Percentiles rank a stretch among this genome's conserved stretches.
Evolutionary conservation across 306 rosid species (phyloP).

Genomic region (Fagus crenata): DNA sequence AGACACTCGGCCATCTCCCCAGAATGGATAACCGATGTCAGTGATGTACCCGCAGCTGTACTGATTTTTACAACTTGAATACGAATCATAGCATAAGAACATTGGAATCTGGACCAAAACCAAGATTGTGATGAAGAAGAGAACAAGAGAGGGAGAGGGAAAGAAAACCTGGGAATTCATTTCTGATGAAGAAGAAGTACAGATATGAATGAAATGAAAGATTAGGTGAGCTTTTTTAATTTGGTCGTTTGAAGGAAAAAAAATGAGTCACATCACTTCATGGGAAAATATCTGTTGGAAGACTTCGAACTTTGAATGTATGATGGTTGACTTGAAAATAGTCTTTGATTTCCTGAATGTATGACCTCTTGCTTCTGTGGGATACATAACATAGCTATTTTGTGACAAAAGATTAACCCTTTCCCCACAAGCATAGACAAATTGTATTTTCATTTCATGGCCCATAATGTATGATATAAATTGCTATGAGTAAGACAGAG

Average conservation of each 20-base stretch:
- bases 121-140: conserved; percentile 18
- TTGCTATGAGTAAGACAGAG: too few species aligned
- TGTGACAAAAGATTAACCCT: background rate
- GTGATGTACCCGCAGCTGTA: conserved; percentile 29
- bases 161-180: conserved; percentile 31
- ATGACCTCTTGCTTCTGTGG: background rate
- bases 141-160: conserved; percentile 7
- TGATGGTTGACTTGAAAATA: background rate
- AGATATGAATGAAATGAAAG: background rate
- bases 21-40: conserved; percentile 36
- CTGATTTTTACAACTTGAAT: conserved; percentile 18
- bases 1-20: conserved; percentile 37
- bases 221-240: background rate
- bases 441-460: background rate
- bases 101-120: conserved; percentile 21
- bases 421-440: background rate
- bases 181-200: background rate
- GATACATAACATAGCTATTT: background rate
- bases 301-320: background rate
- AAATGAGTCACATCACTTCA: background rate
- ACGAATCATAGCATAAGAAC: conserved; percentile 23
- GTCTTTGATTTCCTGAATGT: background rate
- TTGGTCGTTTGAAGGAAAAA: too few species aligned
- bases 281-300: too few species aligned
- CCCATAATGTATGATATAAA: too few species aligned